A percentile compares a stretch with the other conserved stretches of the same genome.
These are phyloP conservation scores for Solanum megistacrolobum DNA, from an alignment of 257 asterid genomes.

Conservation along the genomic window DNA sequence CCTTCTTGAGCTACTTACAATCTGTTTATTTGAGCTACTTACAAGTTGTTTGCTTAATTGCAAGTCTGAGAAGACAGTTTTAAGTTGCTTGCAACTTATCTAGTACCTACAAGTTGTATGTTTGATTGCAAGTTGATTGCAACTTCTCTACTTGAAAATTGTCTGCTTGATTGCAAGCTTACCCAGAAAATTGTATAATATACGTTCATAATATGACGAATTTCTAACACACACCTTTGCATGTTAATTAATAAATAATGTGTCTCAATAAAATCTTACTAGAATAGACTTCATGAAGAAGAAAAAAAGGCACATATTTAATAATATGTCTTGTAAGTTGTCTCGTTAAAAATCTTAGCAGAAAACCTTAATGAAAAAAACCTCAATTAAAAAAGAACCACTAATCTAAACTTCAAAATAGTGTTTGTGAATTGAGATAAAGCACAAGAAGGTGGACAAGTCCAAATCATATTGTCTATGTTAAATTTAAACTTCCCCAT, in stretches of 20 bases:
- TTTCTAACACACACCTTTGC: background rate
- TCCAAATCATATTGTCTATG: background rate
- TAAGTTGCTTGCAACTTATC: background rate
- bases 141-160: background rate
- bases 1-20: background rate
- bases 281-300: background rate
- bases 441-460: background rate
- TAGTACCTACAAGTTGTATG: background rate
- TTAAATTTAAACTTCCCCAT: background rate
- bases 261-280: background rate
- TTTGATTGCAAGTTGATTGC: background rate
- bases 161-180: background rate
- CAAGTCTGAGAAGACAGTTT: background rate
- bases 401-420: background rate
- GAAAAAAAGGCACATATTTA: background rate
- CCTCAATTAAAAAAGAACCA: background rate
- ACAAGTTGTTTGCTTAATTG: background rate
- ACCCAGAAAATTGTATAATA: accelerated
- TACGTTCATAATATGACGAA: background rate
- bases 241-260: background rate
- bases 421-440: background rate
- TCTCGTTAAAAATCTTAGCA: background rate
- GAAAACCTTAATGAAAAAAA: background rate
- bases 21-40: background rate
- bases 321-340: background rate